Evolutionary conservation across 768 basidiomycete species (phyloP).

Genomic region (Russula griseocarnosa): DNA sequence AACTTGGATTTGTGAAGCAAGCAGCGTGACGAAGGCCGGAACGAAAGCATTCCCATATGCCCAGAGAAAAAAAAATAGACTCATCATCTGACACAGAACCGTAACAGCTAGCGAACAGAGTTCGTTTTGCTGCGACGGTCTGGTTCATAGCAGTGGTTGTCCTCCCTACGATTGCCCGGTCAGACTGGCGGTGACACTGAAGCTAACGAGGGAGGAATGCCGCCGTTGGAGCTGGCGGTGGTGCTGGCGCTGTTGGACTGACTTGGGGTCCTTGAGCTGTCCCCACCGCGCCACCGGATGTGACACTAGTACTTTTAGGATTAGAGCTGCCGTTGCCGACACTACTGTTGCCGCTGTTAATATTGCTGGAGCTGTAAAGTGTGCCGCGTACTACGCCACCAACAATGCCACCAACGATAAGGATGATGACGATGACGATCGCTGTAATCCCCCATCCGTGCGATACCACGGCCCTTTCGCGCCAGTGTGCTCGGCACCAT

Average conservation of each 20-base stretch:
- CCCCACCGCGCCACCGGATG: too few species aligned
- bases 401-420: constrained; percentile 49
- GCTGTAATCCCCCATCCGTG: constrained; percentile 41
- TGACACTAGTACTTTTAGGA: too few species aligned
- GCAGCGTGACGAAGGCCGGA: not conserved
- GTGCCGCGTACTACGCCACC: constrained; percentile 59
- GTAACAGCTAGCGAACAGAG: too few species aligned
- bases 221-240: too few species aligned
- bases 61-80: not conserved
- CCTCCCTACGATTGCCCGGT: too few species aligned
- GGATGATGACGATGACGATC: constrained; percentile 38
- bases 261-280: too few species aligned
- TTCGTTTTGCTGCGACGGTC: too few species aligned
- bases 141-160: too few species aligned
- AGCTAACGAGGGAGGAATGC: too few species aligned
- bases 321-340: too few species aligned
- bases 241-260: too few species aligned
- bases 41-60: not conserved
- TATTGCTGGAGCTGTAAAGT: constrained; percentile 2
- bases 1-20: not conserved
- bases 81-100: not conserved
- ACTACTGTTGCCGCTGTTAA: not conserved
- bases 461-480: constrained; percentile 45
- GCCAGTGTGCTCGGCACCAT: constrained; percentile 21
- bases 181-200: too few species aligned